phyloP scores from a whole-genome alignment of 495 filamentous ascomycete genomes.

The Lindgomyces ingoldianus region DNA sequence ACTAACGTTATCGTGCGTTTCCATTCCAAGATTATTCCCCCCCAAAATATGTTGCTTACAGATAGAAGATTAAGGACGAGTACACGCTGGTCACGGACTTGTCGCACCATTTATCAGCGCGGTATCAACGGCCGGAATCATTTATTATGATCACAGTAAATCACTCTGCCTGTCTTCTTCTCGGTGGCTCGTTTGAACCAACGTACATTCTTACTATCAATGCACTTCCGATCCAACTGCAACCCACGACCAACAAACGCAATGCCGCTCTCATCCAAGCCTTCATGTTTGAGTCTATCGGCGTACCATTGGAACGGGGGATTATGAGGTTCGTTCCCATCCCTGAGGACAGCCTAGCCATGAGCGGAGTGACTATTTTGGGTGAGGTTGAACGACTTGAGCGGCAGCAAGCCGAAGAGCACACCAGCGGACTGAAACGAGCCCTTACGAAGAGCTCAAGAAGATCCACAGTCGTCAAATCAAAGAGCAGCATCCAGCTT shows the following conservation, averaged over 20 bases:
- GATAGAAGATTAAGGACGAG: conserved; percentile 61
- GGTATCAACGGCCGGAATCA: conserved; percentile 70
- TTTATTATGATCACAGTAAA: conserved; percentile 71
- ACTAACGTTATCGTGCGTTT: conserved; percentile 77
- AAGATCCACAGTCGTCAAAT: conserved; percentile 22
- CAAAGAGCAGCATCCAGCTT: conserved; percentile 33
- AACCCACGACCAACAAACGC: conserved; percentile 77
- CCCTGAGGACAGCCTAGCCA: conserved; percentile 68
- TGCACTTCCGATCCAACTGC: conserved; percentile 66
- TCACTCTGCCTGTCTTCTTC: conserved; percentile 73
- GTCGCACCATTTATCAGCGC: conserved; percentile 65
- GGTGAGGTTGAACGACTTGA: conserved; percentile 67
- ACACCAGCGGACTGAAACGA: conserved; percentile 34
- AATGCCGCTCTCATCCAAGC: conserved; percentile 73
- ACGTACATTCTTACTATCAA: conserved; percentile 80
- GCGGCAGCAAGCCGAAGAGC: conserved; percentile 46
- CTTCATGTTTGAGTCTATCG: conserved; percentile 66
- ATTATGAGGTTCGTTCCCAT: conserved; percentile 70
- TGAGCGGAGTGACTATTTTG: conserved; percentile 66
- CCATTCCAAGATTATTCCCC: background rate
- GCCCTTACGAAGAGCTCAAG: conserved; percentile 33
- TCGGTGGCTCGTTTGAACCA: conserved; percentile 72
- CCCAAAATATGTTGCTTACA: conserved; percentile 15
- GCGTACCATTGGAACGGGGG: conserved; percentile 63
- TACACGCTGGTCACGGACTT: conserved; percentile 70